Base-by-base conservation (phyloP, 176 grass and related monocot genomes). In the Carex littledalei region DNA sequence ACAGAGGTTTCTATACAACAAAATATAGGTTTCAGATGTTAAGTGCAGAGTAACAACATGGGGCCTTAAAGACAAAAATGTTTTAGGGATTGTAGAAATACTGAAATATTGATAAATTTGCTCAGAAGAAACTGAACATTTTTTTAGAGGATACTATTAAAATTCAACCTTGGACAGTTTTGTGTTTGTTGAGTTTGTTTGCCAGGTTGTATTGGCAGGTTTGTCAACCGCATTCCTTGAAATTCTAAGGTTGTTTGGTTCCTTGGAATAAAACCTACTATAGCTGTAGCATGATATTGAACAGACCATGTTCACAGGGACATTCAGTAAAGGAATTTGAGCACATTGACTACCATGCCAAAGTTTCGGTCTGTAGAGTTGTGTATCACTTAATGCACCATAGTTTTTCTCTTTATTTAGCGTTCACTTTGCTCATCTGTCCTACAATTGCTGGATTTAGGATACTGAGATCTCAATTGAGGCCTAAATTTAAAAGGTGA, bases 101-200 rank as follows among this genome's bases (percentile, higher is more conserved):
- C 47, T 10, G 9, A 50, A 16, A 54, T 47, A 54, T 1, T 54
- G 21, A 29, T 6, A 50, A 16, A 52, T 6, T 72, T 72, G 37
- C 17, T 5, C 74, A 78, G 52, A 57, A 15, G 74, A 18, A 55
- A 34, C 26, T 34, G 26, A 31, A 34, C 14, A 22, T 17, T 57
- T 34, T 56, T 18, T 32, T 7, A 10, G n/a, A 78, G 24, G 15
- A 57, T 18, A 3, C 14, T 34, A 34, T 57, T 32, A 57, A 22
- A 10, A 34, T 78, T 78, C 13, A 24, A 55, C 6, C 49, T 55
- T 31, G 73, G 13, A 56, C 1, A 0, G 3, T 16, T 75, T 78
- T 78, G 14, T 55, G 52, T 17, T 57, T 78, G 67, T 71, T 71
- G 37, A 72, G 37, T 72, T 45, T 43, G 49, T 78, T 78, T 78